Conservation (phyloP, 345 rosid genomes). For the Hirschfeldia incana region DNA sequence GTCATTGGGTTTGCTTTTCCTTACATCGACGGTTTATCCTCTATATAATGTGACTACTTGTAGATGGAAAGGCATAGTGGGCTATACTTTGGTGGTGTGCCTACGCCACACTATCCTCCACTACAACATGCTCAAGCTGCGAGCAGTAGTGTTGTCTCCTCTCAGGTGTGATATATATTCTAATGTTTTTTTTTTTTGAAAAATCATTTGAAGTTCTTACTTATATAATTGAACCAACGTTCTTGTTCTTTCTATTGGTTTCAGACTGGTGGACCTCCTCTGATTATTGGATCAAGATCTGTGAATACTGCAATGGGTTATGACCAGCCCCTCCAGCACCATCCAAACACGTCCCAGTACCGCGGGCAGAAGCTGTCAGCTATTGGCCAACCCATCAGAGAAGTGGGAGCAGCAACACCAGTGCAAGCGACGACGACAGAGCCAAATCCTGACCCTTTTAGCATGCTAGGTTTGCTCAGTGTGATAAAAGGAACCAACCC, state of each 20-base stretch:
- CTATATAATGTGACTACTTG: slow-evolving; percentile 25
- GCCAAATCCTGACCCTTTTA: slow-evolving; percentile 72
- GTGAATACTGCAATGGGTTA: slow-evolving; percentile 76
- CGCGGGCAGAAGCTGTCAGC: slow-evolving; percentile 83
- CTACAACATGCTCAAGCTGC: slow-evolving; percentile 67
- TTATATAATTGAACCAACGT: background rate
- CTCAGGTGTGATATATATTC: slow-evolving; percentile 65
- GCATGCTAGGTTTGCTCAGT: slow-evolving; percentile 76
- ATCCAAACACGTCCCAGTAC: slow-evolving; percentile 77
- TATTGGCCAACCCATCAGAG: slow-evolving; percentile 78
- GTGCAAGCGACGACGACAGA: slow-evolving; percentile 50
- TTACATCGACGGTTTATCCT: background rate
- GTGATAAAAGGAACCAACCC: slow-evolving; percentile 72
- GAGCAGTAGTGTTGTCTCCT: slow-evolving; percentile 61
- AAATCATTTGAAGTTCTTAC: background rate
- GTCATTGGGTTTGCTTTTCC: slow-evolving; percentile 15
- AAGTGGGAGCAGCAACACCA: slow-evolving; percentile 59
- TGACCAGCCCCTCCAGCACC: slow-evolving; percentile 81
- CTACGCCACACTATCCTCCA: slow-evolving; percentile 72
- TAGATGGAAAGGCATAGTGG: slow-evolving; percentile 94
- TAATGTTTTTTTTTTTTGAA: background rate
- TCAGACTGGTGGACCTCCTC: slow-evolving; percentile 60
- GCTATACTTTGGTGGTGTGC: slow-evolving; percentile 68
- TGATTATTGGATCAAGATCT: slow-evolving; percentile 66
- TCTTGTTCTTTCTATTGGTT: slow-evolving; percentile 22